Evolutionary conservation across 2,329 filamentous ascomycete genomes (phyloP), one percentile per base, ranked within the genome.

Genomic region (Bipolaris oryzae): DNA sequence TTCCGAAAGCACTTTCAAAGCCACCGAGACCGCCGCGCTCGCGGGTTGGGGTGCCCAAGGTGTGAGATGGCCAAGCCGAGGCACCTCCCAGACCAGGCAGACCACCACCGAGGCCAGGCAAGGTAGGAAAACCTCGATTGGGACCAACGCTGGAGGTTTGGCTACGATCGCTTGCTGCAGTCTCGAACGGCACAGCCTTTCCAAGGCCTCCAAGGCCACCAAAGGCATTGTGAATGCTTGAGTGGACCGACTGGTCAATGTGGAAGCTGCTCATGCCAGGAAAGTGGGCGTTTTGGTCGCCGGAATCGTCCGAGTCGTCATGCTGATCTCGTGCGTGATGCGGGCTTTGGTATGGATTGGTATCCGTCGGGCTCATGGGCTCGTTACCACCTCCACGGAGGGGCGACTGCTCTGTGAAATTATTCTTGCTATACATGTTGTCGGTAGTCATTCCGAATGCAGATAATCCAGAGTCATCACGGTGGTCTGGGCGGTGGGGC

Each of bases 281-380:
- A 53, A 82, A 80, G 49, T 81, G 80, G 34, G 78, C 64, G 53
- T 81, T 79, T 50, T 81, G 80, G 48, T 82, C 81, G 59, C 84
- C 81, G 45, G 83, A 80, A 23, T 83, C 84, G 49, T 82, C 81
- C 5, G 80, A 78, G 42, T 89, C 81, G 61, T 85, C 84, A 57
- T 85, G 85, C 45, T 91, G 87, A 5, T 80, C 81, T 42, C 87
- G 87, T 23, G 92, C 89, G 35, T 89, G 90, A 7, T 90, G 87
- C 2, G 95, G 95, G 74, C 94, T 98, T 62, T 93, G 91, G 73
- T 95, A 99, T 1, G 95, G 95, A 72, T 99, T 99, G 3, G 95
- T 98, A 70, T 96, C 91, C 0, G 93, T 95, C 10, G 95, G 95
- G 73, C 94, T 98, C 71, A 91, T 85, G 0, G 90, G 89, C 56